Evolutionary conservation across 805 yeast species (phyloP).

Genomic region (Lipomyces orientalis): DNA sequence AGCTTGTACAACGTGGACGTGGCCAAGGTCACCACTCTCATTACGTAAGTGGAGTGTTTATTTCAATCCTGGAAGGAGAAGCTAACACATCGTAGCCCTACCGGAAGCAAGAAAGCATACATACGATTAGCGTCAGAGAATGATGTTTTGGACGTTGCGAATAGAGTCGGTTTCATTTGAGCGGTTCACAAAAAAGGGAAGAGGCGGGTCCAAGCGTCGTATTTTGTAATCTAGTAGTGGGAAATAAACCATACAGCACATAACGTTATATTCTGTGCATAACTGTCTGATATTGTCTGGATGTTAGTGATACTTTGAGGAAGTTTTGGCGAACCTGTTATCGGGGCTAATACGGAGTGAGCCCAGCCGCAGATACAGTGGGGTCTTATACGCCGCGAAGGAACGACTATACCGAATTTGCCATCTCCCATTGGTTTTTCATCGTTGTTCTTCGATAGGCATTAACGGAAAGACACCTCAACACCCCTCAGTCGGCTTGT

Average conservation of each 20-base stretch:
- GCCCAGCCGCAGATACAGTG: no score
- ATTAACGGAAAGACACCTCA: no score
- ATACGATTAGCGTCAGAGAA: constrained; percentile 98
- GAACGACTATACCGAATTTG: no score
- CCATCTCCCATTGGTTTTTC: no score
- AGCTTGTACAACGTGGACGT: constrained; percentile 97
- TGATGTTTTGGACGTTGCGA: constrained; percentile 99
- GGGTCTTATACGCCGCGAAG: no score
- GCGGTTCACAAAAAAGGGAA: background rate
- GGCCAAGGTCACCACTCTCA: constrained; percentile 90
- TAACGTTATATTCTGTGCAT: background rate
- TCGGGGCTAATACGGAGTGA: no score
- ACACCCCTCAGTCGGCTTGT: no score
- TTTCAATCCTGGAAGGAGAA: background rate
- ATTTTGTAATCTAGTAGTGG: constrained; percentile 18
- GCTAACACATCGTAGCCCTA: constrained; percentile 67
- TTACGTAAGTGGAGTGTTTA: constrained; percentile 45
- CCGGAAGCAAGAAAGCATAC: constrained; percentile 99
- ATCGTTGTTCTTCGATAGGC: no score
- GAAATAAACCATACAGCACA: constrained; percentile 6
- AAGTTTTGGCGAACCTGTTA: no score
- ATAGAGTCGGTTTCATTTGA: constrained; percentile 80
- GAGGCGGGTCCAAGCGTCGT: background rate
- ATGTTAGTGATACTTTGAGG: background rate
- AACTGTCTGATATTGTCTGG: background rate